Evolutionary conservation across 1,139 yeast species (phyloP).

Genomic region (Yamadazyma triangularis): DNA sequence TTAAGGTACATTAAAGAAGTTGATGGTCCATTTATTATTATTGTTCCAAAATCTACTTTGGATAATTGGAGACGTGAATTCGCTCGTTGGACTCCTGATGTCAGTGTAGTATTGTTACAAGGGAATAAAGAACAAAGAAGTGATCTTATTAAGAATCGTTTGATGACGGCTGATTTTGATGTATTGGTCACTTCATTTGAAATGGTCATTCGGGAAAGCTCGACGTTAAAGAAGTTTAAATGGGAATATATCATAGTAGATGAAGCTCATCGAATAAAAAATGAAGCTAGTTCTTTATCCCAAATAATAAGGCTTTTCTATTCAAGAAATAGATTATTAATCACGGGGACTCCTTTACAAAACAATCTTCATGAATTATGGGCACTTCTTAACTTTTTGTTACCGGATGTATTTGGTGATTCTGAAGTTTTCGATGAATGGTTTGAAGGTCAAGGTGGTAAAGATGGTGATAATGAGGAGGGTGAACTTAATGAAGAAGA

Average conservation of each 20-base stretch:
- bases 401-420: constrained; percentile 94
- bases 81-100: constrained; percentile 95
- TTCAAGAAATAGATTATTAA: constrained; percentile 76
- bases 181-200: constrained; percentile 89
- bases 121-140: constrained; percentile 81
- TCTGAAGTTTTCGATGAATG: constrained; percentile 87
- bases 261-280: constrained; percentile 95
- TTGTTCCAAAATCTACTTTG: constrained; percentile 91
- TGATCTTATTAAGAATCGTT: constrained; percentile 51
- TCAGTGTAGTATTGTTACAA: constrained; percentile 75
- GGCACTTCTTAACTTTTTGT: constrained; percentile 84
- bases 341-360: constrained; percentile 95
- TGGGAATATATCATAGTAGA: constrained; percentile 96
- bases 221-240: constrained; percentile 70
- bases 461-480: constrained; percentile 26
- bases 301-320: constrained; percentile 85
- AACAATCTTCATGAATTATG: constrained; percentile 93
- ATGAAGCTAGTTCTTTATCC: constrained; percentile 85
- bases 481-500: constrained; percentile 25
- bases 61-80: constrained; percentile 97
- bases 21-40: constrained; percentile 88
- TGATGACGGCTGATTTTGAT: constrained; percentile 77
- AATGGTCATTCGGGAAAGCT: constrained; percentile 84
- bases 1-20: constrained; percentile 70
- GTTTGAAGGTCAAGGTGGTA: constrained; percentile 47